Percentiles rank a stretch among this genome's conserved stretches.
Evolutionary conservation across 2,329 filamentous ascomycete species (phyloP).

Genomic region (Gaeumannomyces sp.): DNA sequence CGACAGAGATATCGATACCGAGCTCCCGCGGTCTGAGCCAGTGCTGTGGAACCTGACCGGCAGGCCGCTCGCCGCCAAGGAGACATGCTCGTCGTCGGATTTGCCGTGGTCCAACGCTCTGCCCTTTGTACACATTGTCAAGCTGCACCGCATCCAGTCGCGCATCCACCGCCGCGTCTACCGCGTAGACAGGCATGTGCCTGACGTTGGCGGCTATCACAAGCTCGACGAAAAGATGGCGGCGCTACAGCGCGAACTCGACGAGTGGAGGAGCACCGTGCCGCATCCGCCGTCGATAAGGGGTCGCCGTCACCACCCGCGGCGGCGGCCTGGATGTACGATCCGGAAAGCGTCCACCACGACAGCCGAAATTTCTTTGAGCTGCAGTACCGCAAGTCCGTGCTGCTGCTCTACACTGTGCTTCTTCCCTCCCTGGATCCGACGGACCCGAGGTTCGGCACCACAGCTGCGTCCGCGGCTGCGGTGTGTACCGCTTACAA

Average conservation of each 20-base stretch:
- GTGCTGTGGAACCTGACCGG: constrained; percentile 18
- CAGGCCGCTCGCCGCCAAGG: constrained; percentile 5
- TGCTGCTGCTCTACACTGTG: constrained; percentile 20
- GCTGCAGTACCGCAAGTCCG: constrained; percentile 22
- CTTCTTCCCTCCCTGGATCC: constrained; percentile 19
- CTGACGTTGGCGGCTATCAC: constrained; percentile 5
- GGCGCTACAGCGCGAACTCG: constrained; percentile 15
- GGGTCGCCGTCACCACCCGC: constrained; percentile 6
- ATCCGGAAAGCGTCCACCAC: constrained; percentile 20
- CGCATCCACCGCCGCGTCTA: constrained; percentile 17
- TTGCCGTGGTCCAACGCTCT: constrained; percentile 20
- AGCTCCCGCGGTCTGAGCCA: constrained; percentile 21
- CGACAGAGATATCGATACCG: constrained; percentile 27
- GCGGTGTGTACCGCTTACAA: constrained; percentile 25
- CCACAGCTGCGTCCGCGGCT: constrained; percentile 17
- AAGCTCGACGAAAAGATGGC: constrained; percentile 17
- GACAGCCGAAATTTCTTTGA: constrained; percentile 22
- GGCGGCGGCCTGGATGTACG: constrained; percentile 22
- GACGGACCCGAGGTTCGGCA: constrained; percentile 18
- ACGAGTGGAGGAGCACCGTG: constrained; percentile 17
- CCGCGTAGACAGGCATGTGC: constrained; percentile 16
- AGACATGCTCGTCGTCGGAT: neutral
- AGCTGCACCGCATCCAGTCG: constrained; percentile 19
- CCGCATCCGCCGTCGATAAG: constrained; percentile 18
- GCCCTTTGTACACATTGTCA: constrained; percentile 23